Percentiles rank a stretch among this genome's conserved stretches.
Conservation (phyloP, 2,329 filamentous ascomycete genomes). For the Botrytis galanthina region DNA sequence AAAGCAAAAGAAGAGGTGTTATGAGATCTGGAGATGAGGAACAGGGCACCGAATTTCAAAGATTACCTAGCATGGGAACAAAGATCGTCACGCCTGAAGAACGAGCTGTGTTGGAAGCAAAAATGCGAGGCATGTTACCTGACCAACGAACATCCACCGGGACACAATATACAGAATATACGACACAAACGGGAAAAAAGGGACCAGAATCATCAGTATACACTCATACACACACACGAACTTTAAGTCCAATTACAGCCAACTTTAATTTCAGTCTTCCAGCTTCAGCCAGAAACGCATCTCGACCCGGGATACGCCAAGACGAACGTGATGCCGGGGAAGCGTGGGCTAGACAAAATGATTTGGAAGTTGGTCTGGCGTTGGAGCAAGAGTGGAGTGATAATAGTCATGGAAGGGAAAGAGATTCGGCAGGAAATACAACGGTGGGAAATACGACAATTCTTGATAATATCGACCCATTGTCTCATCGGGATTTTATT, state of each 20-base stretch:
- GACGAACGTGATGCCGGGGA: not conserved
- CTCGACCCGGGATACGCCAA: not conserved
- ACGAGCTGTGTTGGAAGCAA: slow-evolving; percentile 11
- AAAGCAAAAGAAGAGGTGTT: slow-evolving; percentile 15
- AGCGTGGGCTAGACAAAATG: slow-evolving; percentile 10
- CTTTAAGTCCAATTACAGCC: not conserved
- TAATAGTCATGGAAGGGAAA: not conserved
- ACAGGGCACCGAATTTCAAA: slow-evolving; percentile 17
- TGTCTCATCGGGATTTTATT: slow-evolving; percentile 5
- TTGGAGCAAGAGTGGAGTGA: slow-evolving; percentile 6
- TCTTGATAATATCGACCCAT: not conserved
- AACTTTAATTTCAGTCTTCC: slow-evolving; percentile 11
- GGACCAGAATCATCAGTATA: not conserved
- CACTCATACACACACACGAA: slow-evolving; percentile 13
- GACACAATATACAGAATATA: slow-evolving; percentile 3
- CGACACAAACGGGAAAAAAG: not conserved
- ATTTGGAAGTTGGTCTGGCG: slow-evolving; percentile 13
- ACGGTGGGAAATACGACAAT: not conserved
- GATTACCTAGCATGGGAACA: slow-evolving; percentile 9
- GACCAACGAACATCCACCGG: not conserved
- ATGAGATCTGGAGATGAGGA: slow-evolving; percentile 3
- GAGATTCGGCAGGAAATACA: not conserved
- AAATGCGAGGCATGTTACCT: slow-evolving; percentile 1
- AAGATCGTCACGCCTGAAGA: slow-evolving; percentile 3
- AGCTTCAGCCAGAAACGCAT: not conserved